These are phyloP conservation scores for Fusarium verrucosum DNA, from an alignment of 2,329 filamentous ascomycete species.

Conservation along the genomic window DNA sequence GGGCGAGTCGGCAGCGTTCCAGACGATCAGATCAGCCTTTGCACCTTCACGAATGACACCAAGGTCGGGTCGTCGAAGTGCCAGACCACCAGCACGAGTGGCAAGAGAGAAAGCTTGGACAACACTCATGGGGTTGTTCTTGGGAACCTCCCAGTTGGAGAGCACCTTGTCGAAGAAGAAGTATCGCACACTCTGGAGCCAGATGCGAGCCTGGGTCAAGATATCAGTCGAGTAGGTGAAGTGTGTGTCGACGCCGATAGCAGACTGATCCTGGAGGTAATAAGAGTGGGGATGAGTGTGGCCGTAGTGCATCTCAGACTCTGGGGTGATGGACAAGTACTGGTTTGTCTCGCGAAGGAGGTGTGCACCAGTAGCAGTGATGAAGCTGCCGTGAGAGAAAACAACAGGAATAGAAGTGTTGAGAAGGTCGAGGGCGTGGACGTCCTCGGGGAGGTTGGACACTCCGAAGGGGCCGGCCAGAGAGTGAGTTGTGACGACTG, in stretches of 20 bases:
- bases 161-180: constrained; percentile 52
- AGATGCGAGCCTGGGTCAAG: constrained; percentile 62
- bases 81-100: constrained; percentile 61
- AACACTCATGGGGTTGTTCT: constrained; percentile 61
- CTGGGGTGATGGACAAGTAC: constrained; percentile 65
- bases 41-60: constrained; percentile 60
- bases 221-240: constrained; percentile 62
- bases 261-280: constrained; percentile 59
- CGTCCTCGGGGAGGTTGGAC: constrained; percentile 52
- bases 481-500: constrained; percentile 58
- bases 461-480: constrained; percentile 52
- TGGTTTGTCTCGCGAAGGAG: constrained; percentile 61
- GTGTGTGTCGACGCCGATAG: constrained; percentile 65
- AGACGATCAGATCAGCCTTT: constrained; percentile 64
- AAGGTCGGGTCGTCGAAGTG: constrained; percentile 61
- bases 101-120: constrained; percentile 65
- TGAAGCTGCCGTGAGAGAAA: constrained; percentile 61
- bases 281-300: constrained; percentile 57
- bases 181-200: constrained; percentile 58
- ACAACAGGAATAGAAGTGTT: constrained; percentile 59
- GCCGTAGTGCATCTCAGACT: constrained; percentile 69
- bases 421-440: constrained; percentile 52
- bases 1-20: constrained; percentile 58
- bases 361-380: constrained; percentile 51
- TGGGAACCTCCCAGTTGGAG: constrained; percentile 54